phyloP scores from a whole-genome alignment of 2,329 filamentous ascomycete genomes.

The Alternaria brassicae region DNA sequence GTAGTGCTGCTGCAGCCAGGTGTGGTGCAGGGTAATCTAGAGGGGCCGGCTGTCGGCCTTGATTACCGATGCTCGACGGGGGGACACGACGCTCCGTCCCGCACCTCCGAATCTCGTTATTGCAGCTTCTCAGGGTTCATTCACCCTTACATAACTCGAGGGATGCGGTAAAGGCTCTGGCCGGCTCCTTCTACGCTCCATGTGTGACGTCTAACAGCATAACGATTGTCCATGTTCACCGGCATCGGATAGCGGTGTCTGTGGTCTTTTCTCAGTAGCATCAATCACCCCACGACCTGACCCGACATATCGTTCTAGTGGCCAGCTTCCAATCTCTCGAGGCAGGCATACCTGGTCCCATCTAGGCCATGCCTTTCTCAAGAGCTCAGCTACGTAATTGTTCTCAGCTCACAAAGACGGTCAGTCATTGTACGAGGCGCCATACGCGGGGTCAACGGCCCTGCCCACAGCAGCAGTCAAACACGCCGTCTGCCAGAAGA shows the following conservation, averaged over 20 bases:
- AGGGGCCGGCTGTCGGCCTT: conserved; percentile 19
- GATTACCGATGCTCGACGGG: conserved; percentile 7
- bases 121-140: conserved; percentile 8
- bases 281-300: background rate
- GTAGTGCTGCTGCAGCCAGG: conserved; percentile 22
- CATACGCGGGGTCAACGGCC: conserved; percentile 2
- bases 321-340: background rate
- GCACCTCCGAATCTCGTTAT: conserved; percentile 16
- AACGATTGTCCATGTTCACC: conserved; percentile 1
- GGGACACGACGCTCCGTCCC: conserved; percentile 7
- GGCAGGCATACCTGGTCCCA: background rate
- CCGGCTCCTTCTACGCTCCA: conserved; percentile 1
- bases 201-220: conserved; percentile 6
- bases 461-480: background rate
- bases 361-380: background rate
- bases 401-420: background rate
- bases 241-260: conserved; percentile 18
- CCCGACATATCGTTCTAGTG: background rate
- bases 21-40: conserved; percentile 17
- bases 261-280: background rate
- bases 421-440: background rate
- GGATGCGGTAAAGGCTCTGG: background rate
- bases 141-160: conserved; percentile 5
- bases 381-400: background rate
- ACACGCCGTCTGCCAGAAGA: background rate